phyloP scores from a whole-genome alignment of 768 basidiomycete species.

The Tubosaeta brunneosetosa region DNA sequence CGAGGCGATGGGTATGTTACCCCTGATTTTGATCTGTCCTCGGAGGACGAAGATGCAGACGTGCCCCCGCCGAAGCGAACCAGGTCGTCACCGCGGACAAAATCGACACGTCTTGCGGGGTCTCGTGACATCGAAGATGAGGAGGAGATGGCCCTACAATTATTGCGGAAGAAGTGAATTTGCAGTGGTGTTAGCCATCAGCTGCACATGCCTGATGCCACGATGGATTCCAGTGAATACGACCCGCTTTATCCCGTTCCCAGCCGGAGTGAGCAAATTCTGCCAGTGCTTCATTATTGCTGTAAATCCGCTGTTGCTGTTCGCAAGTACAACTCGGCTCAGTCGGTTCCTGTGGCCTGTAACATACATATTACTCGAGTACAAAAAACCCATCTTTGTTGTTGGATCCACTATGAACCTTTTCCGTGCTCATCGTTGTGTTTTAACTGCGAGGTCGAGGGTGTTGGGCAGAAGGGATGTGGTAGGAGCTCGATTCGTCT shows the following conservation, averaged over 20 bases:
- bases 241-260: neutral
- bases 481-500: slow-evolving; percentile 15
- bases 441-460: slow-evolving; percentile 1
- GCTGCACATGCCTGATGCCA: too few relatives aligned
- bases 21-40: slow-evolving; percentile 59
- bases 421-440: slow-evolving; percentile 6
- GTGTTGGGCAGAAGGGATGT: slow-evolving; percentile 4
- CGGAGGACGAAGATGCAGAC: slow-evolving; percentile 35
- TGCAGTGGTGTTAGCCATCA: neutral
- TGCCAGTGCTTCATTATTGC: slow-evolving; percentile 7
- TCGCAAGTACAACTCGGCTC: neutral
- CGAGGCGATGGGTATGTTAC: slow-evolving; percentile 71
- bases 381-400: slow-evolving; percentile 2
- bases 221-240: too few relatives aligned
- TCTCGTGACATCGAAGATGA: slow-evolving; percentile 45
- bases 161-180: slow-evolving; percentile 40
- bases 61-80: slow-evolving; percentile 31
- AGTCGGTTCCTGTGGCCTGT: slow-evolving; percentile 12
- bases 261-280: slow-evolving; percentile 9
- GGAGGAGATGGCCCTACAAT: slow-evolving; percentile 59
- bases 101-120: slow-evolving; percentile 25
- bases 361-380: neutral
- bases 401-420: slow-evolving; percentile 15
- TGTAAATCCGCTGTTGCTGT: slow-evolving; percentile 13
- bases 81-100: slow-evolving; percentile 21